These are phyloP conservation scores for Hamigera avellanea DNA, from an alignment of 495 filamentous ascomycete species.

Conservation along the genomic window DNA sequence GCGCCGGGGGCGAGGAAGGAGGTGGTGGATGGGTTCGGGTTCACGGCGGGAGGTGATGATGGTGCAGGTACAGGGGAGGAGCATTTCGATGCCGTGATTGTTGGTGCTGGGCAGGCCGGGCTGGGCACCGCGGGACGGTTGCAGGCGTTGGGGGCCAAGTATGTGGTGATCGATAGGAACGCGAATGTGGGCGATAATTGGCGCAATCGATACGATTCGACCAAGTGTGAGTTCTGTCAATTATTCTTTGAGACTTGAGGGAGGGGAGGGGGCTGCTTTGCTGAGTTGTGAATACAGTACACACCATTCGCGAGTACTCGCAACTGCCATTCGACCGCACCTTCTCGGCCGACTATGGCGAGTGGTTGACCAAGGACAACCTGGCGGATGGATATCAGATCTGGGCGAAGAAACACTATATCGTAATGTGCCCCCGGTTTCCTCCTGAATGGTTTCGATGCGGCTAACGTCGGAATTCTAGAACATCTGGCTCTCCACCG, in stretches of 20 bases:
- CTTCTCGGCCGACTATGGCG: slow-evolving; percentile 13
- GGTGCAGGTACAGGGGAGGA: background rate
- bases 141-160: slow-evolving; percentile 15
- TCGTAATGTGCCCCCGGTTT: slow-evolving; percentile 9
- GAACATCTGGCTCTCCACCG: slow-evolving; percentile 9
- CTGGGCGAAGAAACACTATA: slow-evolving; percentile 16
- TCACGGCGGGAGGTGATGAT: too few relatives aligned
- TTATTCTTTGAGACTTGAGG: background rate
- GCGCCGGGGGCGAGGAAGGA: background rate
- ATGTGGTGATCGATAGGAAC: slow-evolving; percentile 17
- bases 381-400: slow-evolving; percentile 14
- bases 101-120: slow-evolving; percentile 22
- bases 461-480: background rate
- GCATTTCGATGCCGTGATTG: slow-evolving; percentile 15
- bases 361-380: slow-evolving; percentile 20
- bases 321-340: slow-evolving; percentile 25
- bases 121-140: slow-evolving; percentile 18
- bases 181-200: slow-evolving; percentile 17
- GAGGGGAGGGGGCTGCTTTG: too few relatives aligned
- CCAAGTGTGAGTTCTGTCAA: slow-evolving; percentile 6
- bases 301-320: background rate
- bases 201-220: slow-evolving; percentile 16
- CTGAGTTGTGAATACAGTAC: too few relatives aligned
- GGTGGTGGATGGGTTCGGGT: background rate
- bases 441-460: background rate